A percentile compares a stretch with the other conserved stretches of the same genome.
These are phyloP conservation scores for Aurifilum marmelostoma DNA, from an alignment of 2,329 filamentous ascomycete species.

Conservation along the genomic window DNA sequence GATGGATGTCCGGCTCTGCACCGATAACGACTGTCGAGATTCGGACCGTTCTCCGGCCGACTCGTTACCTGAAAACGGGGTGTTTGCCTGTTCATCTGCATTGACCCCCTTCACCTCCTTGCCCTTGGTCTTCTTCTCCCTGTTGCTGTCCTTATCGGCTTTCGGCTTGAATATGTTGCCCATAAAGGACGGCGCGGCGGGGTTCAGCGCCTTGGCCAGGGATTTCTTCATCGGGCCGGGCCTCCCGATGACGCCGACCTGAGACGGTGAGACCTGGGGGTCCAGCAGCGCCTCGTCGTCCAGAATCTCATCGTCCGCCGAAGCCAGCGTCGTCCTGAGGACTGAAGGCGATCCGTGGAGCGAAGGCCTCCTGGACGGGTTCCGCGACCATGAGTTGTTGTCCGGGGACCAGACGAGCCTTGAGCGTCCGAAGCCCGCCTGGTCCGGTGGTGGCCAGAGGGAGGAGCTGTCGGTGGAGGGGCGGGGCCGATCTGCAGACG, in stretches of 20 bases:
- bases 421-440: slow-evolving; percentile 42
- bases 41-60: slow-evolving; percentile 36
- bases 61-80: slow-evolving; percentile 24
- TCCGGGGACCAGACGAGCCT: slow-evolving; percentile 39
- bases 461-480: slow-evolving; percentile 79
- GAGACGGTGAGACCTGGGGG: slow-evolving; percentile 56
- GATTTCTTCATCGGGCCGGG: slow-evolving; percentile 59
- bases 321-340: slow-evolving; percentile 63
- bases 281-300: slow-evolving; percentile 59
- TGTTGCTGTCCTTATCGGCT: slow-evolving; percentile 44
- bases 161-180: slow-evolving; percentile 64
- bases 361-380: slow-evolving; percentile 79
- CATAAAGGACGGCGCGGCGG: slow-evolving; percentile 86
- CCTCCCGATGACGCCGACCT: slow-evolving; percentile 75
- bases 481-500: slow-evolving; percentile 71
- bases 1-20: slow-evolving; percentile 28
- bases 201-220: slow-evolving; percentile 73
- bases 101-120: slow-evolving; percentile 44
- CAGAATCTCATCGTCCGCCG: slow-evolving; percentile 67
- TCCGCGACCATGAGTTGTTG: slow-evolving; percentile 62
- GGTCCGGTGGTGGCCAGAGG: slow-evolving; percentile 66
- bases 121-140: slow-evolving; percentile 44
- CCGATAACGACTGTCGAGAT: slow-evolving; percentile 36
- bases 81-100: slow-evolving; percentile 25
- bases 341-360: slow-evolving; percentile 74